A percentile compares a stretch with the other conserved stretches of the same genome.
These are phyloP conservation scores for Diaporthe citriasiana DNA, from an alignment of 2,329 filamentous ascomycete species.

Conservation along the genomic window DNA sequence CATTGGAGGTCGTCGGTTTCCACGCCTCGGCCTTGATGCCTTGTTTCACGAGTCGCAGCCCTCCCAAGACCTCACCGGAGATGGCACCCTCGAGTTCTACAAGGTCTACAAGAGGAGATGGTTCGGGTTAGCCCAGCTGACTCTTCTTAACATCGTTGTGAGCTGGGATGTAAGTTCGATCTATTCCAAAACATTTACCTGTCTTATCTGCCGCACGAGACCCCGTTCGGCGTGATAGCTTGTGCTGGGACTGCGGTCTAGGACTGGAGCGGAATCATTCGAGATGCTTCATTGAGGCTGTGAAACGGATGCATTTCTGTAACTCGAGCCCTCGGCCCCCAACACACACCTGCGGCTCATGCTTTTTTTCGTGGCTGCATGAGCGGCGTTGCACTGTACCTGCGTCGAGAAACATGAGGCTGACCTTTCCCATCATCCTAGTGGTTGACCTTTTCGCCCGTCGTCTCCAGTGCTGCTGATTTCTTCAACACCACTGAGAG, in stretches of 20 bases:
- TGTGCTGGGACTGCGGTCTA: background rate
- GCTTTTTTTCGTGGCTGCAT: background rate
- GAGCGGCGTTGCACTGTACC: slow-evolving; percentile 4
- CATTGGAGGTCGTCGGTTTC: slow-evolving; percentile 23
- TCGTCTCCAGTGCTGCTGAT: slow-evolving; percentile 78
- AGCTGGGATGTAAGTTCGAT: slow-evolving; percentile 90
- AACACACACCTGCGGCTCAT: background rate
- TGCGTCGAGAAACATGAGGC: slow-evolving; percentile 8
- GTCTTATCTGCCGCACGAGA: background rate
- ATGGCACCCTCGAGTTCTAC: slow-evolving; percentile 45
- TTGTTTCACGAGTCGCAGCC: slow-evolving; percentile 30
- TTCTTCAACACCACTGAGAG: slow-evolving; percentile 84
- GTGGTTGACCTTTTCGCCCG: slow-evolving; percentile 94
- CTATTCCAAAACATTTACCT: slow-evolving; percentile 19
- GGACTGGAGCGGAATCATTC: background rate
- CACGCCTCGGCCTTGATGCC: slow-evolving; percentile 35
- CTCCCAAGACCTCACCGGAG: slow-evolving; percentile 19
- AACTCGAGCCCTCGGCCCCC: background rate
- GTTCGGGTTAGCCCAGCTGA: slow-evolving; percentile 87
- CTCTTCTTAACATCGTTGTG: slow-evolving; percentile 90
- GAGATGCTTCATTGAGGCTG: background rate
- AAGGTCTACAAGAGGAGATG: slow-evolving; percentile 84
- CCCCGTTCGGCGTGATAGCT: background rate
- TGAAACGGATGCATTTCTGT: background rate
- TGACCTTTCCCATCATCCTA: slow-evolving; percentile 52